A percentile compares a stretch with the other conserved stretches of the same genome.
phyloP scores from a whole-genome alignment of 495 filamentous ascomycete genomes.

The Letharia lupina region DNA sequence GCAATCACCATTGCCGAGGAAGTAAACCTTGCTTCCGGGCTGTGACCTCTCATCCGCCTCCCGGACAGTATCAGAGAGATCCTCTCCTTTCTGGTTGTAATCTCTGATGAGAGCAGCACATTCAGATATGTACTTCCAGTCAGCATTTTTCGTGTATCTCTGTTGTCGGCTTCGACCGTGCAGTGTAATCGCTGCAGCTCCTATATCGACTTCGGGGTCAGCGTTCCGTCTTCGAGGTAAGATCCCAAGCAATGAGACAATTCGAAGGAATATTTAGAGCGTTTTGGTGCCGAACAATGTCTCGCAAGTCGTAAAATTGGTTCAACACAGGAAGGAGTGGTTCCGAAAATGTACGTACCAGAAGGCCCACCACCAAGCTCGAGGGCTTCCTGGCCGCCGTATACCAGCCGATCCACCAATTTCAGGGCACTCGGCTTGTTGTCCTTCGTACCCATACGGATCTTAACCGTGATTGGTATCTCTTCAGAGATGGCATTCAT shows the following conservation, averaged over 20 bases:
- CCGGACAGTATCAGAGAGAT: slow-evolving; percentile 61
- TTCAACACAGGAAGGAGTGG: neutral
- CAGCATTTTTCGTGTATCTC: slow-evolving; percentile 77
- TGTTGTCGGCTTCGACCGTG: slow-evolving; percentile 92
- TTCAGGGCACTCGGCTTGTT: slow-evolving; percentile 69
- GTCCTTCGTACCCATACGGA: slow-evolving; percentile 84
- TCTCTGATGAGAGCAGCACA: slow-evolving; percentile 75
- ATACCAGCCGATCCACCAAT: slow-evolving; percentile 69
- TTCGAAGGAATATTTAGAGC: neutral
- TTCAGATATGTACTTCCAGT: slow-evolving; percentile 91
- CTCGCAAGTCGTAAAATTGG: neutral
- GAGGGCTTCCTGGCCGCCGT: slow-evolving; percentile 62
- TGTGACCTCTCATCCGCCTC: slow-evolving; percentile 61
- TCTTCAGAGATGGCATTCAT: slow-evolving; percentile 89
- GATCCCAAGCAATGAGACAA: neutral
- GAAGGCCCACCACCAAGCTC: slow-evolving; percentile 54
- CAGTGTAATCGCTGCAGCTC: slow-evolving; percentile 80
- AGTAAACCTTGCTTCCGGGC: slow-evolving; percentile 60
- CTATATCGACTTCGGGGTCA: neutral
- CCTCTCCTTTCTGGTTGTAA: slow-evolving; percentile 56
- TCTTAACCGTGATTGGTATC: slow-evolving; percentile 86
- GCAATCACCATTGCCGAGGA: slow-evolving; percentile 93
- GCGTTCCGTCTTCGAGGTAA: neutral
- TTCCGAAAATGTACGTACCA: slow-evolving; percentile 33
- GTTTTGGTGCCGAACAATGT: neutral